Evolutionary conservation across 306 rosid genomes (phyloP), one percentile per base, ranked within the genome.

Genomic region (Potentilla sterilis): DNA sequence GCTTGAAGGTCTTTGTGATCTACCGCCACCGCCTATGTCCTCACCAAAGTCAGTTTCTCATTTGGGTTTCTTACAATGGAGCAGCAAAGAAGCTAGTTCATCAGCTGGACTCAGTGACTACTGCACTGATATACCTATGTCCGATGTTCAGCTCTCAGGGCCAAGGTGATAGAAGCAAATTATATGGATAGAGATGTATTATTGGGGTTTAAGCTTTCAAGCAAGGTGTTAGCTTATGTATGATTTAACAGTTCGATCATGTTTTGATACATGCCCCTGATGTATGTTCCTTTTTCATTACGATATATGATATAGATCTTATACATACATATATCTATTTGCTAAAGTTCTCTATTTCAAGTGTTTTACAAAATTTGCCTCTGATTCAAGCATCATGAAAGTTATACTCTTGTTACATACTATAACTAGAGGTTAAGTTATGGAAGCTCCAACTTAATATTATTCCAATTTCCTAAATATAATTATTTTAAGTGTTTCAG

Each of bases 71-170:
- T 75, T 67, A 4, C 67, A 62, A 61, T 83, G 86, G 86, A 78
- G 83, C 69, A 71, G 83, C 49, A 76, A 78, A 10, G 77, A 64
- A 10, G 73, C 67, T 37, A 40, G 57, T 24, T 57, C 75, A 22
- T 58, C 70, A 43, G 65, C 68, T 22, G 78, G 77, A 18, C 38
- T 66, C 32, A 66, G 43, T 72, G 52, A 67, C 44, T 44, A 49
- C 41, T 42, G 38, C 15, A 79, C 78, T 66, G 86, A 83, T 47
- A 52, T 75, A 35, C 49, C 68, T 51, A 7, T 70, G 42, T 83
- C 86, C 0, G 86, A 79, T 66, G 43, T 79, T 70, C 44, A 72
- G 41, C 75, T 83, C 43, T 79, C 86, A 2, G 86, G 86, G 41
- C 81, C 86, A 22, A 54, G 86, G 35, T 83, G 75, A 79, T 65